phyloP scores from a whole-genome alignment of 768 basidiomycete genomes.

The Amanita fuliginea region DNA sequence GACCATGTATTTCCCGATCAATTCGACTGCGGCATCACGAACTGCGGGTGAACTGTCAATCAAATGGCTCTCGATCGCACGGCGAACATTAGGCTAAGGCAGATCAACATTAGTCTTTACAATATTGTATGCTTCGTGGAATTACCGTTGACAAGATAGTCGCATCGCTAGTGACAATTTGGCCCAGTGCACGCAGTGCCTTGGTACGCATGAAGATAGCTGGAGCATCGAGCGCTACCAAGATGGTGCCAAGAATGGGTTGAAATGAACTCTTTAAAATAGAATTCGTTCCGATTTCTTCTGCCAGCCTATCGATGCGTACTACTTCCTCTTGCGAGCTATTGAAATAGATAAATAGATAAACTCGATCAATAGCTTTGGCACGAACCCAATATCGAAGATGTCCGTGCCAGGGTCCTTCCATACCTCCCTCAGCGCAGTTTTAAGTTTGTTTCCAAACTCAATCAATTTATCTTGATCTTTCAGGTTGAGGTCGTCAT shows the following conservation, averaged over 20 bases:
- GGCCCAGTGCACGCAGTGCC: conserved; percentile 79
- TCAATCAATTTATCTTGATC: conserved; percentile 27
- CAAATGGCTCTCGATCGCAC: conserved; percentile 82
- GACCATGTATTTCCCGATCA: conserved; percentile 96
- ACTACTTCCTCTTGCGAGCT: conserved; percentile 65
- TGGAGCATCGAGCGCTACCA: conserved; percentile 73
- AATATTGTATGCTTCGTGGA: conserved; percentile 5
- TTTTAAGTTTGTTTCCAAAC: conserved; percentile 50
- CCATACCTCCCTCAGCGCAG: conserved; percentile 65
- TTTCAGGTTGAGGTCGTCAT: conserved; percentile 34
- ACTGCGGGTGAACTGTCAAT: conserved; percentile 90
- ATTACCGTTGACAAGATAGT: conserved; percentile 66
- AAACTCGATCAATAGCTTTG: neutral
- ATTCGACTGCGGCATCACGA: conserved; percentile 91
- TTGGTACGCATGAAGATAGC: conserved; percentile 92
- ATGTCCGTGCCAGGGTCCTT: conserved; percentile 57
- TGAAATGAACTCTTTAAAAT: conserved; percentile 72
- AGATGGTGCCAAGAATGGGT: conserved; percentile 69
- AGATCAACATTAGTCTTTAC: conserved; percentile 6
- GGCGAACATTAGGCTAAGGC: conserved; percentile 61
- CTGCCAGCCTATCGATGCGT: conserved; percentile 58
- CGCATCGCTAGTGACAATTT: conserved; percentile 85
- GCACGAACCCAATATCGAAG: conserved; percentile 68
- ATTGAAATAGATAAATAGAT: neutral
- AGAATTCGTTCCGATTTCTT: conserved; percentile 70